Percentiles rank a stretch among this genome's conserved stretches.
These are phyloP conservation scores for Oryza punctata DNA, from an alignment of 176 grass and related monocot genomes.

Conservation along the genomic window DNA sequence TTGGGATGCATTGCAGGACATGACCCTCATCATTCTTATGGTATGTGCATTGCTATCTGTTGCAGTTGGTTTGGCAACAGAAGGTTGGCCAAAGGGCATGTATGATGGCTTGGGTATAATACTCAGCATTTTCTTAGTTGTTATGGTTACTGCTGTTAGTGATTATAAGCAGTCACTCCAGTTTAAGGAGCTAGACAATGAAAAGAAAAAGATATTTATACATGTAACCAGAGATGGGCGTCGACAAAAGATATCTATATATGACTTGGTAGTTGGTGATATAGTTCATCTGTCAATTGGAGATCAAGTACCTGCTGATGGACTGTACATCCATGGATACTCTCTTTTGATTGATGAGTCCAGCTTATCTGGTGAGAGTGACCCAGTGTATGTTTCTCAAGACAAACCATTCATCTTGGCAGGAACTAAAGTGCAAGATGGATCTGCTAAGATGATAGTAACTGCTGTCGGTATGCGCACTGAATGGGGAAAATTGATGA, in stretches of 20 bases:
- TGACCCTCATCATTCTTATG: constrained; percentile 90
- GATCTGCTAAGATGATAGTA: constrained; percentile 90
- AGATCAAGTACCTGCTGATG: constrained; percentile 88
- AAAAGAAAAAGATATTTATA: constrained; percentile 97
- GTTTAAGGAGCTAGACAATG: constrained; percentile 95
- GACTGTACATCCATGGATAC: constrained; percentile 83
- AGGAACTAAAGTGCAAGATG: constrained; percentile 93
- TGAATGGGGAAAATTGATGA: constrained; percentile 96
- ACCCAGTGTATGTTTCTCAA: constrained; percentile 75
- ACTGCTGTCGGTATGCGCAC: constrained; percentile 90
- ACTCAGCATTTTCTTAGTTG: constrained; percentile 91
- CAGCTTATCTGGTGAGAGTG: constrained; percentile 84
- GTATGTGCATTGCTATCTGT: constrained; percentile 86
- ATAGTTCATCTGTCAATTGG: constrained; percentile 95
- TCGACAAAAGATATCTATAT: constrained; percentile 84
- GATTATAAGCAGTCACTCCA: constrained; percentile 96
- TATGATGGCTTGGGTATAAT: constrained; percentile 96
- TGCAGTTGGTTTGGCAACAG: constrained; percentile 78
- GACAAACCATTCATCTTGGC: constrained; percentile 94
- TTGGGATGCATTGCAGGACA: constrained; percentile 90
- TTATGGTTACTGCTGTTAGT: constrained; percentile 89
- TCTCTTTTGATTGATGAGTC: constrained; percentile 88
- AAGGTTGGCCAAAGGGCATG: constrained; percentile 95
- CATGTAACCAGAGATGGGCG: constrained; percentile 79
- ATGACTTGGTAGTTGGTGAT: constrained; percentile 91